Evolutionary conservation across 768 basidiomycete species (phyloP).

Genomic region (Xerocomellus chrysenteron): DNA sequence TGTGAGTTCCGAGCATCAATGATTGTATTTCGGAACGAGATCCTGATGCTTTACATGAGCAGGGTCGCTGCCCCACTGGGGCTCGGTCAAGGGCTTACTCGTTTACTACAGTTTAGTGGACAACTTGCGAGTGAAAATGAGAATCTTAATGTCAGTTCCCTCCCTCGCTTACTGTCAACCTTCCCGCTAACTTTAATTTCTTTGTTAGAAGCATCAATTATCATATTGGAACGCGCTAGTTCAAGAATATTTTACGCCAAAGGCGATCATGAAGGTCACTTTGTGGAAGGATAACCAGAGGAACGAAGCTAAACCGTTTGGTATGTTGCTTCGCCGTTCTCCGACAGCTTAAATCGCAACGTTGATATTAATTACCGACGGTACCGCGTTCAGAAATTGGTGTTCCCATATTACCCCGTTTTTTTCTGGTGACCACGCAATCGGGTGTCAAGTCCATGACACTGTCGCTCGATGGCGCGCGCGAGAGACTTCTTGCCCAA

Average conservation of each 20-base stretch:
- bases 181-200: constrained; percentile 5
- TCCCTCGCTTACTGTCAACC: not conserved
- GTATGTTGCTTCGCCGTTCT: constrained; percentile 41
- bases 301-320: constrained; percentile 80
- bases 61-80: constrained; percentile 41
- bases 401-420: constrained; percentile 75
- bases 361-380: constrained; percentile 9
- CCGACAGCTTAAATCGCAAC: constrained; percentile 2
- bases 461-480: constrained; percentile 73
- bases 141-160: constrained; percentile 40
- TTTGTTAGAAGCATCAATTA: constrained; percentile 55
- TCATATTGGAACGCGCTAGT: constrained; percentile 68
- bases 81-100: constrained; percentile 60
- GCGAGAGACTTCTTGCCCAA: constrained; percentile 59
- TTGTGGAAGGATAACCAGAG: constrained; percentile 85
- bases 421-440: constrained; percentile 81
- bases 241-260: constrained; percentile 67
- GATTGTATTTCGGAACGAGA: not conserved
- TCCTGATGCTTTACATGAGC: constrained; percentile 20
- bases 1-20: constrained; percentile 26
- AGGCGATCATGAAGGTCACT: constrained; percentile 74
- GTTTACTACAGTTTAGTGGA: constrained; percentile 71
- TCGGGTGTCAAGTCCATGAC: constrained; percentile 85
- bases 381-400: constrained; percentile 60
- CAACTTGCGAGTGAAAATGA: constrained; percentile 59